Evolutionary conservation across 2,329 filamentous ascomycete species (phyloP).

Genomic region (Chrysoporthe austroafricana): DNA sequence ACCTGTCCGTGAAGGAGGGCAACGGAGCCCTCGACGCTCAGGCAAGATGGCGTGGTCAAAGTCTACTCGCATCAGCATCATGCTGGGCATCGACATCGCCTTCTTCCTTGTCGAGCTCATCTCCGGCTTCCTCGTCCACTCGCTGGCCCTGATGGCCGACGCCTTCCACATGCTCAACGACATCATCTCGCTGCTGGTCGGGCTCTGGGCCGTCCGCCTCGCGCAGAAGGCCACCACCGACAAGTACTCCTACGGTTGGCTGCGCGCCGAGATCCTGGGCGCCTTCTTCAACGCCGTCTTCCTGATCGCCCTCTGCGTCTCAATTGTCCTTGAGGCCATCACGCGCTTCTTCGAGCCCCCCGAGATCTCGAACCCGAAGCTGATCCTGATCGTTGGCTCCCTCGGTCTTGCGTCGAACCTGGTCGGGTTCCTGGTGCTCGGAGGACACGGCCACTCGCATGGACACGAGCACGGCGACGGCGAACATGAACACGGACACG

Average conservation of each 20-base stretch:
- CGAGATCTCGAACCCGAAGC: slow-evolving; percentile 78
- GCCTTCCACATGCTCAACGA: slow-evolving; percentile 99
- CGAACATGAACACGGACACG: slow-evolving; percentile 50
- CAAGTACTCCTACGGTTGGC: slow-evolving; percentile 96
- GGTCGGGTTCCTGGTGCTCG: slow-evolving; percentile 85
- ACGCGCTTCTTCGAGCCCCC: slow-evolving; percentile 91
- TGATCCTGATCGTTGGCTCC: slow-evolving; percentile 89
- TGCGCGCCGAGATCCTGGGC: slow-evolving; percentile 94
- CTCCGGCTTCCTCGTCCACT: slow-evolving; percentile 84
- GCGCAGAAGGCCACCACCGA: slow-evolving; percentile 84
- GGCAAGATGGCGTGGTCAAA: slow-evolving; percentile 83
- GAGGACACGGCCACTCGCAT: slow-evolving; percentile 88
- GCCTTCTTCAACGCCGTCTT: slow-evolving; percentile 98
- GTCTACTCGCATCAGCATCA: slow-evolving; percentile 86
- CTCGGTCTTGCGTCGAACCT: slow-evolving; percentile 87
- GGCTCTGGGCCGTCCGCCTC: slow-evolving; percentile 92
- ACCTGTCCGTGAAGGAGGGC: slow-evolving; percentile 17
- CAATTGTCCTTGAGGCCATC: slow-evolving; percentile 93
- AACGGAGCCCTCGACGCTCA: slow-evolving; percentile 26
- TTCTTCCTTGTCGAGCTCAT: slow-evolving; percentile 93
- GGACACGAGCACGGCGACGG: slow-evolving; percentile 60
- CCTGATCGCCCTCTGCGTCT: slow-evolving; percentile 91
- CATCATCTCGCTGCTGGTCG: slow-evolving; percentile 90
- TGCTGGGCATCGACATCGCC: slow-evolving; percentile 84
- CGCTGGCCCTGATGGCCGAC: slow-evolving; percentile 91